Base-by-base conservation (phyloP, 345 rosid species). In the Cardiospermum halicacabum region DNA sequence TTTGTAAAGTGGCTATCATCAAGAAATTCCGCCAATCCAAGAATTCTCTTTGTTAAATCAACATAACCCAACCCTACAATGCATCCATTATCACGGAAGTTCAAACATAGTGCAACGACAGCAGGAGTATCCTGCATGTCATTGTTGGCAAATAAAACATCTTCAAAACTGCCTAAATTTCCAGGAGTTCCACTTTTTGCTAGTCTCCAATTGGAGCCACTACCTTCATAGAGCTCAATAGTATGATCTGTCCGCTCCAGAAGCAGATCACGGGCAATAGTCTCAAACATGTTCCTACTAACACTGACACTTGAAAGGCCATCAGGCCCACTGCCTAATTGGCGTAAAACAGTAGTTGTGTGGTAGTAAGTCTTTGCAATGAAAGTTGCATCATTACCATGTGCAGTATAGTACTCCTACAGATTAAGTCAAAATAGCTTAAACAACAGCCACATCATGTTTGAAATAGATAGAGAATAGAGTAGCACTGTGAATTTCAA, bases 41-140 rank as follows among this genome's bases (percentile, higher is more conserved):
- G 73, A 58, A 84, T 21, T 75, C 95, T 78, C 71, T 81, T 87
- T 5, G 92, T 87, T 39, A 91, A 74, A 82, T 91, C 96, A 76
- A 94, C 83, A 77, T 94, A 91, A 50, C 91, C 79, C 70, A 94
- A 65, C 67, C 99, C 99, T 16, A 94, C 62, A 30, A 80, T 83
- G 62, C 89, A 91, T 51, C 82, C 85, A 22, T 82, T 73, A 40
- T 89, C 92, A 60, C 78, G 89, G 54, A 87, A 84, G 66, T 69
- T 91, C 4, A 81, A 89, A 49, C 76, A 63, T 57, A 94, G 58
- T 47, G 99, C 85, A 64, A 87, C 89, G 24, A 91, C 78, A 64
- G 82, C 96, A 50, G 96, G 97, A 2, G 95, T 77, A 72, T 87
- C 97, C 80, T 83, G 91, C 99, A 94, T 94, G 58, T 94, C 99